phyloP scores from a whole-genome alignment of 805 yeast genomes.

The Millerago galiae region DNA sequence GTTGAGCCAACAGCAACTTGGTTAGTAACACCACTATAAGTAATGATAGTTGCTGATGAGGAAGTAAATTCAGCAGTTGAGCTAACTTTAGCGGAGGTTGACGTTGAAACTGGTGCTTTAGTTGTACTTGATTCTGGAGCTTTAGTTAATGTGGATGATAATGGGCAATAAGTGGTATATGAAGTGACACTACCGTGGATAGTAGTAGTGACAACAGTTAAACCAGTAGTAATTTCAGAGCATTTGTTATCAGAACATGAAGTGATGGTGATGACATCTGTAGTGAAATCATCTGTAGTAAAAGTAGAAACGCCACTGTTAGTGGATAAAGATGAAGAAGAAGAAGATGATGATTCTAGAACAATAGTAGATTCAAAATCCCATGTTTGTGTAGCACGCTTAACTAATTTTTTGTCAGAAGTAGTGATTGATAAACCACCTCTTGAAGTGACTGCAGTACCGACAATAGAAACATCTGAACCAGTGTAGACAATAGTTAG shows the following conservation, averaged over 20 bases:
- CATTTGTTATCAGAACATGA: slow-evolving; percentile 1
- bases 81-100: not conserved
- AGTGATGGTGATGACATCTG: not conserved
- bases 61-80: not conserved
- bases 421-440: not conserved
- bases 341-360: not conserved
- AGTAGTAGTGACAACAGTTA: not conserved
- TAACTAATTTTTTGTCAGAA: not conserved
- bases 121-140: not conserved
- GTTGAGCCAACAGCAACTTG: not conserved
- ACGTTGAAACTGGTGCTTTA: no score
- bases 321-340: not conserved
- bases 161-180: not conserved
- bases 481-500: not conserved
- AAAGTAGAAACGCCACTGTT: not conserved
- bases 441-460: not conserved
- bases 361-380: not conserved
- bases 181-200: not conserved
- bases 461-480: not conserved
- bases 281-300: not conserved
- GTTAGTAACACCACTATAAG: not conserved
- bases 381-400: not conserved
- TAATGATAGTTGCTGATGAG: not conserved
- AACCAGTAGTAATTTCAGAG: slow-evolving; percentile 1
- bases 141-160: not conserved